Percentiles rank a stretch among this genome's conserved stretches.
Evolutionary conservation across 768 basidiomycete genomes (phyloP).

Genomic region (Trametes sanguinea): DNA sequence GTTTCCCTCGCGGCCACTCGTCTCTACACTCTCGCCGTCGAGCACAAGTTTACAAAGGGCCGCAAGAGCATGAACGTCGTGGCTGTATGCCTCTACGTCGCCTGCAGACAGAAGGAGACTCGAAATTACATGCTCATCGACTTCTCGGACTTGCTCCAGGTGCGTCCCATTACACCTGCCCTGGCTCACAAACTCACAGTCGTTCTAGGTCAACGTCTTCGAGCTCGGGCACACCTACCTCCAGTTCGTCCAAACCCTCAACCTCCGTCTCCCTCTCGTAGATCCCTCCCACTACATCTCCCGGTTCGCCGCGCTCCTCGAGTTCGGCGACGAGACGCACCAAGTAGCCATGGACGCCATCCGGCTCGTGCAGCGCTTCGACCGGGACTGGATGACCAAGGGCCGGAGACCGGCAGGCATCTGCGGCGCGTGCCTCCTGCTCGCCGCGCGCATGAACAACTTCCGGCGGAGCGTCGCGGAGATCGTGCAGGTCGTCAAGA

Average conservation of each 20-base stretch:
- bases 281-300: conserved; percentile 97
- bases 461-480: conserved; percentile 92
- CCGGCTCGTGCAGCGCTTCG: conserved; percentile 90
- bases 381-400: conserved; percentile 96
- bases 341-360: conserved; percentile 92
- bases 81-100: conserved; percentile 93
- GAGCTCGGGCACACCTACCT: conserved; percentile 96
- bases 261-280: conserved; percentile 82
- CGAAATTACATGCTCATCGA: conserved; percentile 97
- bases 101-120: conserved; percentile 79
- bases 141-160: conserved; percentile 95
- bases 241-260: conserved; percentile 86
- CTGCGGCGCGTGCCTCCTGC: conserved; percentile 91
- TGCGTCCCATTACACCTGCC: conserved; percentile 30
- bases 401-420: conserved; percentile 86
- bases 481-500: conserved; percentile 98
- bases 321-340: conserved; percentile 94
- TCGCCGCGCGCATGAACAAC: conserved; percentile 99
- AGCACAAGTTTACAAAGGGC: conserved; percentile 93
- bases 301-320: conserved; percentile 90
- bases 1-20: conserved; percentile 82
- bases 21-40: conserved; percentile 90
- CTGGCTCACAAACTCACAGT: too few relatives aligned
- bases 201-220: conserved; percentile 82
- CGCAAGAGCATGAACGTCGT: conserved; percentile 91